Evolutionary conservation across 73 alveolate genomes (phyloP), one percentile per base, ranked within the genome.

Genomic region (Tetrahymena elliotti): DNA sequence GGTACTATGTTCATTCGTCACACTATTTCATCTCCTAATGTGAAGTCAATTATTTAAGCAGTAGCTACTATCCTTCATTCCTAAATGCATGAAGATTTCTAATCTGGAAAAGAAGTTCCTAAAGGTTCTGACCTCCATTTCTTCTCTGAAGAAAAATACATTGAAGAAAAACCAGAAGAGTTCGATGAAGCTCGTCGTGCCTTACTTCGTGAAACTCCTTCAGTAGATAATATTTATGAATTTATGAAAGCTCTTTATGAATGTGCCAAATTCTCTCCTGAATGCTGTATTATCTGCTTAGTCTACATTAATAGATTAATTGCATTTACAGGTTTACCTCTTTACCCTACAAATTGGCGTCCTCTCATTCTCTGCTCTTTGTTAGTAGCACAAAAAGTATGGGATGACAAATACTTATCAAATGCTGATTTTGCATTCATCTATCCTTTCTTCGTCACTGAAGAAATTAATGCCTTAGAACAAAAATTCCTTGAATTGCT

Each of bases 241-340:
- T 99, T 99, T 96, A 99, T 99, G 97, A 98, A 98, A 94, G 99
- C 99, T 33, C 98, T 99, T 40, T 98, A 98, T 96, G 99, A 98
- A 40, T 98, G 99, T 84, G 99, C 99, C 92, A 94, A 94, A 94
- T 94, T 95, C 95, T 53, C 97, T 68, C 99, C 99, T 24, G 99
- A 99, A 94, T 98, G 99, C 93, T 98, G 99, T 97, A 98, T 99
- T 94, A 98, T 99, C 92, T 97, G 99, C 96, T 95, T 99, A 92
- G 99, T 99, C 35, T 99, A 99, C 96, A 98, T 99, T 31, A 99
- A 99, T 94, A 94, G 99, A 83, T 97, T 99, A 36, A 98, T 99
- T 94, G 99, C 99, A 33, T 98, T 98, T 94, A 98, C 99, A 53
- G 98, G 97, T 36, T 95, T 99, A 96, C 99, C 99, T 33, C 97